phyloP scores from a whole-genome alignment of 768 basidiomycete species.

The Auriculariales sp. region DNA sequence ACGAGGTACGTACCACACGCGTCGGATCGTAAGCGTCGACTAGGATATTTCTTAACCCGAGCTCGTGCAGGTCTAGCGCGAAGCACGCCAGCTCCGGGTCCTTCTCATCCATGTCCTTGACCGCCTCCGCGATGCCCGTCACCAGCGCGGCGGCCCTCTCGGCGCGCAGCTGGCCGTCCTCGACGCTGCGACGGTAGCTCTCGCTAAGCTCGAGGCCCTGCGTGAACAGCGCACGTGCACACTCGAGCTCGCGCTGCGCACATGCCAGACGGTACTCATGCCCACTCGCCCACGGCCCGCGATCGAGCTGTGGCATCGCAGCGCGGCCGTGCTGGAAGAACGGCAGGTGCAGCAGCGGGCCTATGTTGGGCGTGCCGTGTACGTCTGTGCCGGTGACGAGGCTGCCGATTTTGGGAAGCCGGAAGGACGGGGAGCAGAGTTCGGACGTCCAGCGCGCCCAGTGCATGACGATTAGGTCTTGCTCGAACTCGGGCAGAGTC shows the following conservation, averaged over 20 bases:
- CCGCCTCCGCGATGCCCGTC: constrained; percentile 14
- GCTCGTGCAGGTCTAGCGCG: constrained; percentile 17
- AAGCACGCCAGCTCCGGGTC: constrained; percentile 17
- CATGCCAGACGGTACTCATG: constrained; percentile 20
- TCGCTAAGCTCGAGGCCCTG: constrained; percentile 16
- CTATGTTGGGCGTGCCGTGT: constrained; percentile 4
- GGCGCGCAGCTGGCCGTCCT: constrained; percentile 15
- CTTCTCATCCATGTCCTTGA: constrained; percentile 18
- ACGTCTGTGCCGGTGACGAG: constrained; percentile 6
- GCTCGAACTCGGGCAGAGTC: constrained; percentile 12
- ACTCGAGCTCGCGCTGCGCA: constrained; percentile 21
- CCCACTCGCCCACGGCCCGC: constrained; percentile 17
- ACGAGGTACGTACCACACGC: constrained; percentile 12
- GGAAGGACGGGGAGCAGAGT: constrained; percentile 12
- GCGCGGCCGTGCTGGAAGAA: constrained; percentile 18
- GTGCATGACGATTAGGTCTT: constrained; percentile 14
- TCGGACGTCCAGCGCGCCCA: constrained; percentile 18
- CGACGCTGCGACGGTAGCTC: constrained; percentile 16
- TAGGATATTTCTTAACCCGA: constrained; percentile 17
- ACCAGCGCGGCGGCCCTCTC: constrained; percentile 18
- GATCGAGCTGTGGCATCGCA: constrained; percentile 16
- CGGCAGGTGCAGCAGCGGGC: constrained; percentile 12
- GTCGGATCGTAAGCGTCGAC: constrained; percentile 15
- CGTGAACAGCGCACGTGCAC: constrained; percentile 15
- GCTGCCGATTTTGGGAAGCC: constrained; percentile 17